phyloP scores from a whole-genome alignment of 2,329 filamentous ascomycete species.

The Colletotrichum lupini region DNA sequence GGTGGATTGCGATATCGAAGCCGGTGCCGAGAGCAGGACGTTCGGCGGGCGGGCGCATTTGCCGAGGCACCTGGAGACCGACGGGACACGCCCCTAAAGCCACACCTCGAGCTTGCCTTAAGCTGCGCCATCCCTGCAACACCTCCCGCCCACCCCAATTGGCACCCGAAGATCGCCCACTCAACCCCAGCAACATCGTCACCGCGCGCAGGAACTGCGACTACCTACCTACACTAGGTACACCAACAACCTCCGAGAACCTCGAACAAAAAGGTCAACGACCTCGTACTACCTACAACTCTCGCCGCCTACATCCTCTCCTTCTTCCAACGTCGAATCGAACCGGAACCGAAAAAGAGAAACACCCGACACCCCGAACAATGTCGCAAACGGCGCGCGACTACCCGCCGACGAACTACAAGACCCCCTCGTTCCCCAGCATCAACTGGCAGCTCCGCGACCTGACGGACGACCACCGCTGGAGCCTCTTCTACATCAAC shows the following conservation, averaged over 20 bases:
- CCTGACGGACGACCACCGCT: slow-evolving; percentile 52
- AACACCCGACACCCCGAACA: background rate
- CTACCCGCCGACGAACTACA: slow-evolving; percentile 65
- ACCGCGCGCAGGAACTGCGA: background rate
- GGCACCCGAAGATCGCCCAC: slow-evolving; percentile 7
- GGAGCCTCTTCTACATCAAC: slow-evolving; percentile 76
- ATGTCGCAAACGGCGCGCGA: slow-evolving; percentile 28
- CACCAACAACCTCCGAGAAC: slow-evolving; percentile 5
- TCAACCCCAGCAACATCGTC: slow-evolving; percentile 22
- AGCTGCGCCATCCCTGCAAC: slow-evolving; percentile 30
- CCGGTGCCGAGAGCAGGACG: slow-evolving; percentile 23
- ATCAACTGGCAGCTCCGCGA: slow-evolving; percentile 78
- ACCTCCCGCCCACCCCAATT: background rate
- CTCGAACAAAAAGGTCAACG: background rate
- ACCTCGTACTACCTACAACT: background rate
- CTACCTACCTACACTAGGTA: background rate
- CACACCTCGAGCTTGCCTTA: slow-evolving; percentile 23
- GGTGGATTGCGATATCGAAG: slow-evolving; percentile 8
- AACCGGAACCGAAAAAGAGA: no score
- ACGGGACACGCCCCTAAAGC: slow-evolving; percentile 22
- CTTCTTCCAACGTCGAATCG: background rate
- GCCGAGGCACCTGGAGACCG: slow-evolving; percentile 41
- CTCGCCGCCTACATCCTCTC: slow-evolving; percentile 26
- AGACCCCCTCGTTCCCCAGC: slow-evolving; percentile 79
- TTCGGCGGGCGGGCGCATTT: slow-evolving; percentile 34